Conservation (phyloP, 805 yeast species). For the Kluyveromyces starmeri region DNA sequence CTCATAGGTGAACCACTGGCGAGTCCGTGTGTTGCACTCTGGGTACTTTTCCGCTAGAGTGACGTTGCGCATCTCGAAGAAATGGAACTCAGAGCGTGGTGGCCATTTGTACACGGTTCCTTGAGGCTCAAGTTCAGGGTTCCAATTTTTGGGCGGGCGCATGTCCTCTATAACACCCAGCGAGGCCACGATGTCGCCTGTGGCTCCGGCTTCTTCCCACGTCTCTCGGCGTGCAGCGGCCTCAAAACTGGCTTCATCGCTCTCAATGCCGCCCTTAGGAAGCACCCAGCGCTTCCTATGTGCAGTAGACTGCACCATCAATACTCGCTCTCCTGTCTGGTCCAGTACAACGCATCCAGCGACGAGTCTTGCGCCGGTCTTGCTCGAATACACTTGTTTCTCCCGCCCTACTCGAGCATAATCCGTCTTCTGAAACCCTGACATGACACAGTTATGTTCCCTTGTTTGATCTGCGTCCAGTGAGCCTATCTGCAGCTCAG, state of each 20-base stretch:
- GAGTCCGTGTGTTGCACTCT: conserved; percentile 48
- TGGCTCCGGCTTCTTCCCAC: conserved; percentile 97
- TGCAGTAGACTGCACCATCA: conserved; percentile 71
- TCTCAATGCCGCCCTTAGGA: conserved; percentile 94
- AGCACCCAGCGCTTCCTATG: conserved; percentile 70
- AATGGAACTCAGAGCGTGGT: conserved; percentile 82
- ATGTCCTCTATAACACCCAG: conserved; percentile 63
- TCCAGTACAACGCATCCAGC: conserved; percentile 85
- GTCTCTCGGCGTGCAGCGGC: conserved; percentile 75
- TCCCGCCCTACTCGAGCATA: conserved; percentile 47
- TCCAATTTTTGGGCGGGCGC: conserved; percentile 42
- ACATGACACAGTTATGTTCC: conserved; percentile 5
- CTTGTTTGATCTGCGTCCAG: too few relatives aligned
- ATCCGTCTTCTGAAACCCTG: conserved; percentile 23
- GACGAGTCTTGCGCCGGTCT: conserved; percentile 73
- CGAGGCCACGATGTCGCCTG: conserved; percentile 46
- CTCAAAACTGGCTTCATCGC: conserved; percentile 50
- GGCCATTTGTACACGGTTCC: conserved; percentile 32
- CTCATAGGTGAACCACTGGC: conserved; percentile 67
- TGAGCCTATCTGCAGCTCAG: too few relatives aligned
- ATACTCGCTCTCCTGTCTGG: conserved; percentile 46
- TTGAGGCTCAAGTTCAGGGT: conserved; percentile 14
- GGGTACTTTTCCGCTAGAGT: conserved; percentile 64
- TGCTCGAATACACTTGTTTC: conserved; percentile 48
- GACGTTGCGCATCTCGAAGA: conserved; percentile 65